Evolutionary conservation across 805 yeast species (phyloP).

Genomic region (Torulaspora franciscae): DNA sequence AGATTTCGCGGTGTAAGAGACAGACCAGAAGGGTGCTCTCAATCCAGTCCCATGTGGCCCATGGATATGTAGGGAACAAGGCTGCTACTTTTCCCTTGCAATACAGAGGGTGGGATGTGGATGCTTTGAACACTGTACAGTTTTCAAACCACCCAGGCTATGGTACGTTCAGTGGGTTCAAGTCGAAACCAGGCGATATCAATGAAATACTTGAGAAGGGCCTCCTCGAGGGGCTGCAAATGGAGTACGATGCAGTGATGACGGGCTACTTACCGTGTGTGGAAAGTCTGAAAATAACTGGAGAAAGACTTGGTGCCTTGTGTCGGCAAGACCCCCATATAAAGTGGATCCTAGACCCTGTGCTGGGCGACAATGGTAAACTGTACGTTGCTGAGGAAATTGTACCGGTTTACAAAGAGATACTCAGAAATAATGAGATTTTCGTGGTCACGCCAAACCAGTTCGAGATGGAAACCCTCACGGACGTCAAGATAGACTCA

Average conservation of each 20-base stretch:
- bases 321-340: slow-evolving; percentile 30
- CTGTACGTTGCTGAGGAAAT: slow-evolving; percentile 64
- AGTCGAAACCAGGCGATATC: slow-evolving; percentile 44
- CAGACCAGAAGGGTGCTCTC: slow-evolving; percentile 39
- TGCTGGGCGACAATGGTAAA: slow-evolving; percentile 84
- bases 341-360: slow-evolving; percentile 80
- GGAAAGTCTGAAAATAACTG: slow-evolving; percentile 49
- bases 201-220: slow-evolving; percentile 49
- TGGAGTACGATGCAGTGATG: slow-evolving; percentile 58
- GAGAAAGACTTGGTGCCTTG: slow-evolving; percentile 37
- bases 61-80: slow-evolving; percentile 91
- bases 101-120: slow-evolving; percentile 87
- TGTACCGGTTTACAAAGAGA: slow-evolving; percentile 46
- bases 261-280: slow-evolving; percentile 77
- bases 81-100: slow-evolving; percentile 91
- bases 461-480: slow-evolving; percentile 61
- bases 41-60: slow-evolving; percentile 87
- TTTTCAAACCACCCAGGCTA: slow-evolving; percentile 93
- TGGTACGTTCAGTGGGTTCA: slow-evolving; percentile 58
- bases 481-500: slow-evolving; percentile 42
- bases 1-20: slow-evolving; percentile 1
- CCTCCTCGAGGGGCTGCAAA: slow-evolving; percentile 42
- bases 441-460: slow-evolving; percentile 67
- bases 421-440: slow-evolving; percentile 43
- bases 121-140: slow-evolving; percentile 80